These are phyloP conservation scores for Antrodiella citrinella DNA, from an alignment of 768 basidiomycete genomes.

Conservation along the genomic window DNA sequence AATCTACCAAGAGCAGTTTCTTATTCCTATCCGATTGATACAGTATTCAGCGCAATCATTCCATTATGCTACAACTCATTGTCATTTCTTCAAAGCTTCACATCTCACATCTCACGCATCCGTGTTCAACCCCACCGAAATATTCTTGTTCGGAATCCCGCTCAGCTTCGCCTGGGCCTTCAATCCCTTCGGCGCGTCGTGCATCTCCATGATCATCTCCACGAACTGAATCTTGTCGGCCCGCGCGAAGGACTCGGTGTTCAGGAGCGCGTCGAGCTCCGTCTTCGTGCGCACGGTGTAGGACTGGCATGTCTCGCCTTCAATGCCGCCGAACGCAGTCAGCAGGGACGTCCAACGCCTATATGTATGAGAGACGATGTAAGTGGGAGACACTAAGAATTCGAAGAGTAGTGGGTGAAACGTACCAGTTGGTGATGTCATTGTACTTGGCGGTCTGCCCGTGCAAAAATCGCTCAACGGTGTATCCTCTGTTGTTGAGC, in stretches of 20 bases:
- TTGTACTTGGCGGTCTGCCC: constrained; percentile 73
- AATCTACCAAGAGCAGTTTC: background rate
- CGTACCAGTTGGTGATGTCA: constrained; percentile 69
- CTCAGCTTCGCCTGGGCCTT: constrained; percentile 48
- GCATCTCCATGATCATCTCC: constrained; percentile 67
- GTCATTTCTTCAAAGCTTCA: background rate
- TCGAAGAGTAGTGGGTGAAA: background rate
- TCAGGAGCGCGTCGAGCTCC: constrained; percentile 63
- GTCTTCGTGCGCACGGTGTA: constrained; percentile 60
- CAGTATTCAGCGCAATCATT: background rate
- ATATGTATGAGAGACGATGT: background rate
- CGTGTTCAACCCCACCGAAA: constrained; percentile 4
- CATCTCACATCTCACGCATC: background rate
- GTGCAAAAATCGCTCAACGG: constrained; percentile 77
- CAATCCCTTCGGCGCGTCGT: constrained; percentile 65
- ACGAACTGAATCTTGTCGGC: constrained; percentile 71
- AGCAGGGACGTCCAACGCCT: constrained; percentile 63
- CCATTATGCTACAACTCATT: background rate
- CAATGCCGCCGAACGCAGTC: constrained; percentile 46
- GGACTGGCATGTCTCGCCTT: constrained; percentile 44
- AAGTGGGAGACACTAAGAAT: background rate
- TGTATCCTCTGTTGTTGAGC: constrained; percentile 77
- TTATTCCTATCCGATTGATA: background rate
- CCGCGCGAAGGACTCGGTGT: constrained; percentile 48
- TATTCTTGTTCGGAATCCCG: constrained; percentile 41